Evolutionary conservation across 768 basidiomycete genomes (phyloP).

Genomic region (Epithele typhae): DNA sequence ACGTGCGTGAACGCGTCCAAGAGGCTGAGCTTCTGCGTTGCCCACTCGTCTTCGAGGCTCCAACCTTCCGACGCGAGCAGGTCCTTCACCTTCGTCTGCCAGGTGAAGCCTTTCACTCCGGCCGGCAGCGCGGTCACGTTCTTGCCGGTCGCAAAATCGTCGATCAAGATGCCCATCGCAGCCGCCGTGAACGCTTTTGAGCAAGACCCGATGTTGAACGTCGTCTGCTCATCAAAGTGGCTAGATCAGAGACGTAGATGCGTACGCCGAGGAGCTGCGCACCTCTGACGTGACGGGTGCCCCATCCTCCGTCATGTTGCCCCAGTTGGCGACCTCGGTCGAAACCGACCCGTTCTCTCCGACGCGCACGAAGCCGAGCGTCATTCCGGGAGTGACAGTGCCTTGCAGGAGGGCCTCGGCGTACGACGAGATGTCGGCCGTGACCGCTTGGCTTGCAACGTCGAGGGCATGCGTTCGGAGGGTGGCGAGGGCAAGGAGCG

Average conservation of each 20-base stretch:
- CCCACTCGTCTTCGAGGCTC: slow-evolving; percentile 37
- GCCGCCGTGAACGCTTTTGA: slow-evolving; percentile 28
- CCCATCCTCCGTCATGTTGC: slow-evolving; percentile 10
- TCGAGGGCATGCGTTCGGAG: too few species aligned
- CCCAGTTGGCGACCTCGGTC: slow-evolving; percentile 12
- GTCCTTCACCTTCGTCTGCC: slow-evolving; percentile 27
- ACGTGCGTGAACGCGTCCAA: slow-evolving; percentile 29
- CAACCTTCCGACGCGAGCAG: slow-evolving; percentile 40
- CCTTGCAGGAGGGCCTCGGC: too few species aligned
- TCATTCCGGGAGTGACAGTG: too few species aligned
- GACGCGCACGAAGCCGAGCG: too few species aligned
- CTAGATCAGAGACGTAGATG: slow-evolving; percentile 24
- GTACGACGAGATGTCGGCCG: too few species aligned
- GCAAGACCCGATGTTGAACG: slow-evolving; percentile 27
- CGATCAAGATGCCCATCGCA: slow-evolving; percentile 27
- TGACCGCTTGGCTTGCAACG: too few species aligned
- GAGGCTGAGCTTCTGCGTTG: slow-evolving; percentile 32
- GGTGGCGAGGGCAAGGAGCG: too few species aligned
- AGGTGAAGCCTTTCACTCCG: slow-evolving; percentile 18
- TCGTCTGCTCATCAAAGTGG: slow-evolving; percentile 26
- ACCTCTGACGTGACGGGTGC: slow-evolving; percentile 4
- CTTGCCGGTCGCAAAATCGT: slow-evolving; percentile 25
- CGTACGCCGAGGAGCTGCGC: slow-evolving; percentile 3
- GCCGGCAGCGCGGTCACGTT: slow-evolving; percentile 23
- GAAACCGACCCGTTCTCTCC: too few species aligned